Evolutionary conservation across 495 filamentous ascomycete species (phyloP), one percentile per base, ranked within the genome.

Genomic region (Cercophora scortea): DNA sequence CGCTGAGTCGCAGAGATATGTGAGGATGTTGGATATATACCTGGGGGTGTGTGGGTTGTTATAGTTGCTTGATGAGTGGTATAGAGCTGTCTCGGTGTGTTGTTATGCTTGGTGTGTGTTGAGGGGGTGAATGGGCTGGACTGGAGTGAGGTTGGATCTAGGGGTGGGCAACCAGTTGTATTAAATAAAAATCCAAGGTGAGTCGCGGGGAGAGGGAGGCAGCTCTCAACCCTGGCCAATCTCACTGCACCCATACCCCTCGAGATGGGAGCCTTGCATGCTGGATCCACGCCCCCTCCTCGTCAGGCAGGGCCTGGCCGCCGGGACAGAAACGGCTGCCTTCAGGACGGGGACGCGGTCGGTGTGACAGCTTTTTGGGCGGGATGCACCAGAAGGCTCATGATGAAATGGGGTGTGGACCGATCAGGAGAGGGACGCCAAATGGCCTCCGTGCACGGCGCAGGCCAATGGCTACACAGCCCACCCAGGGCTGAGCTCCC

Each of bases 401-500:
- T 44, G 53, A 47, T 36, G 48, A 33, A 51, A 42, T 33, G 54
- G 45, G 38, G 49, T 39, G 54, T 40, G 40, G 39, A 49, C 32
- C 32, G 16, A 44, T 19, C 43, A 32, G 45, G 48, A 33, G 34
- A 42, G 8, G n/a, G 32, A 11, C 32, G 38, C 43, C n/a, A 47
- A 18, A 12, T 0, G 12, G 17, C 34, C 53, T 17, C 42, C 45
- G 18, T 54, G 40, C 38, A 42, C n/a, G 19, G 18, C 39, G 16
- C 32, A 13, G 41, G 19, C 55, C 55, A 57, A 57, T 57, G 36
- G 15, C 13, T 10, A 10, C 54, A 47, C 50, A 41, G 51, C 38
- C 46, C 17, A 13, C 32, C n/a, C 34, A 54, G 48, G 58, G 58
- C 58, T 60, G 58, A 60, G 58, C 48, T 47, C 35, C 8, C 16